These are phyloP conservation scores for Dioscorea dumetorum DNA, from an alignment of 106 monocot species.

Conservation along the genomic window DNA sequence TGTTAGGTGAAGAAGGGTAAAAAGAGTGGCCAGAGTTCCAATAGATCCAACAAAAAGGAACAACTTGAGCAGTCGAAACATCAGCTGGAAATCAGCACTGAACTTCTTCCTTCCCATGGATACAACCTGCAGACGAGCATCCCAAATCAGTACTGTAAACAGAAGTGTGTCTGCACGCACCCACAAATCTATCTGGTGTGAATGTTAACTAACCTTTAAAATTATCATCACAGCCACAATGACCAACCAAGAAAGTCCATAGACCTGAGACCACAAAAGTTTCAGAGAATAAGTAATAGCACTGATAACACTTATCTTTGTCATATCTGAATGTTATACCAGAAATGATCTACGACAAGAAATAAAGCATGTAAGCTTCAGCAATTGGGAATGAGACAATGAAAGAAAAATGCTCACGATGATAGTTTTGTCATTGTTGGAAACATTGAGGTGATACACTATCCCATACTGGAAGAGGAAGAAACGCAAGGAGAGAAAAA, in stretches of 20 bases:
- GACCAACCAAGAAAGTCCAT: constrained; percentile 93
- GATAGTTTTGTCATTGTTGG: constrained; percentile 69
- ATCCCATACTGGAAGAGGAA: constrained; percentile 95
- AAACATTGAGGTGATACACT: constrained; percentile 79
- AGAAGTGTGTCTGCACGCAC: neutral
- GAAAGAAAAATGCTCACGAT: constrained; percentile 36
- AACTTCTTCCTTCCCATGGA: constrained; percentile 97
- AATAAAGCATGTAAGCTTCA: neutral
- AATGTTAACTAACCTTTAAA: constrained; percentile 45
- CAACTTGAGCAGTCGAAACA: constrained; percentile 90
- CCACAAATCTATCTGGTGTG: too few relatives aligned
- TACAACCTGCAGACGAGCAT: constrained; percentile 51
- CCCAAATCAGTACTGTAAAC: neutral
- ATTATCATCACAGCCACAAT: constrained; percentile 83
- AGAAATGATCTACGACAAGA: neutral
- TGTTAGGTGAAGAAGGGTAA: constrained; percentile 60
- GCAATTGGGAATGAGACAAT: too few relatives aligned
- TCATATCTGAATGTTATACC: too few relatives aligned
- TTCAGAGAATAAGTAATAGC: neutral
- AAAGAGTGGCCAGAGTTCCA: constrained; percentile 64
- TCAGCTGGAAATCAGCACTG: constrained; percentile 91
- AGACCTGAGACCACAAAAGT: constrained; percentile 47
- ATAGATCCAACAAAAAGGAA: constrained; percentile 74
- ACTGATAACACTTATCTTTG: too few relatives aligned
- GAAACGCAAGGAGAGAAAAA: constrained; percentile 78